These are phyloP conservation scores for Pseudogymnoascus sp. DNA, from an alignment of 2,329 filamentous ascomycete genomes.

Conservation along the genomic window DNA sequence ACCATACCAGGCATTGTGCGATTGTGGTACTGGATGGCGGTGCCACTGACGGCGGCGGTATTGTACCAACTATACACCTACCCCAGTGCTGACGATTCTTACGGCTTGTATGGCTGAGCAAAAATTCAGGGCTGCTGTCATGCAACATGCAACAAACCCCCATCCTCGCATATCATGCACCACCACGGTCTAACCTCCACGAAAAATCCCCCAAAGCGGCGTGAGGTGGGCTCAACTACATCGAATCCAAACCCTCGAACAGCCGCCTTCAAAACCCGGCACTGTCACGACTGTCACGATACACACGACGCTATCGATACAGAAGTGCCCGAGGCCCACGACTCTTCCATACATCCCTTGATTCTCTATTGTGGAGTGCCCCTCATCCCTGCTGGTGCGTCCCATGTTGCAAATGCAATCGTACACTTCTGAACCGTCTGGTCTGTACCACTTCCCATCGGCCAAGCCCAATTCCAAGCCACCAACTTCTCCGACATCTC, in stretches of 20 bases:
- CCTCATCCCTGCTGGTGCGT: constrained; percentile 7
- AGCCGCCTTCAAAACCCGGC: constrained; percentile 1
- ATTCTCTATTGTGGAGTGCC: neutral
- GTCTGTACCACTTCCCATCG: constrained; percentile 2
- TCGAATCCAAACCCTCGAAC: constrained; percentile 6
- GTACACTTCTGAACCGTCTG: constrained; percentile 1
- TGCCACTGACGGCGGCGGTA: neutral
- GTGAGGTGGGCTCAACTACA: neutral
- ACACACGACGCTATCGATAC: neutral
- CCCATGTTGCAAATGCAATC: constrained; percentile 8
- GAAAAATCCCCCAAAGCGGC: neutral
- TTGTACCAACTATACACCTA: neutral
- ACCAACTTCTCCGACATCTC: constrained; percentile 4
- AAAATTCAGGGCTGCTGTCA: neutral
- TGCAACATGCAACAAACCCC: neutral
- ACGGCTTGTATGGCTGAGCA: neutral
- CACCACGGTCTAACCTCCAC: neutral
- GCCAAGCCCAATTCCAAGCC: constrained; percentile 5
- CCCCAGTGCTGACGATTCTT: neutral
- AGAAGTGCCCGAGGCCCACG: neutral
- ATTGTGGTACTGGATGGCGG: neutral
- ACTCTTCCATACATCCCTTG: constrained; percentile 4
- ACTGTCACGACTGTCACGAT: neutral
- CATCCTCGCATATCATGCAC: neutral
- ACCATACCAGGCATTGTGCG: neutral